Percentiles rank a stretch among this genome's conserved stretches.
phyloP scores from a whole-genome alignment of 2,329 filamentous ascomycete species.

The Cryphonectria radicalis region DNA sequence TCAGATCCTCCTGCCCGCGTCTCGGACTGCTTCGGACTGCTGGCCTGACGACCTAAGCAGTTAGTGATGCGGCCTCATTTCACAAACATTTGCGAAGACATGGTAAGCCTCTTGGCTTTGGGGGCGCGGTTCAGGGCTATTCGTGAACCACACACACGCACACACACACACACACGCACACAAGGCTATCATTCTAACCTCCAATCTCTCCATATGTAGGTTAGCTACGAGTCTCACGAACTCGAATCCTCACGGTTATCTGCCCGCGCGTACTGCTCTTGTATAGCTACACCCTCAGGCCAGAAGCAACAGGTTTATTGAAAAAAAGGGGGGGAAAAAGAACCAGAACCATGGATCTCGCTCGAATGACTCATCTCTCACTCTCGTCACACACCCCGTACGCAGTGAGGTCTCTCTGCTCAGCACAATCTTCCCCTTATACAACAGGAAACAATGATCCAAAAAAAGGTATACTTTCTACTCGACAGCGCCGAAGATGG shows the following conservation, averaged over 20 bases:
- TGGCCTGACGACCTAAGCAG: neutral
- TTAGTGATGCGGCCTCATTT: neutral
- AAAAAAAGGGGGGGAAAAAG: neutral
- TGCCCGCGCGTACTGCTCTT: neutral
- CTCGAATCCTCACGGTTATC: neutral
- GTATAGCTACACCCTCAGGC: neutral
- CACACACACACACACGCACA: neutral
- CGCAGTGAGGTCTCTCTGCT: neutral
- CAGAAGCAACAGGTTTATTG: neutral
- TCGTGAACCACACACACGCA: neutral
- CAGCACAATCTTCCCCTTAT: neutral
- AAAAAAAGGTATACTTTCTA: neutral
- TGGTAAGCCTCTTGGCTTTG: neutral
- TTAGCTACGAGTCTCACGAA: neutral
- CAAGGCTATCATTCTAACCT: neutral
- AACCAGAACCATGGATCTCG: slow-evolving; percentile 22
- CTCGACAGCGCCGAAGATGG: slow-evolving; percentile 48
- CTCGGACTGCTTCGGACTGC: neutral
- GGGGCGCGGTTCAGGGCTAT: neutral
- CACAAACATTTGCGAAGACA: neutral
- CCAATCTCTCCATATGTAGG: neutral
- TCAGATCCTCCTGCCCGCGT: neutral
- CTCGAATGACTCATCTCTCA: neutral
- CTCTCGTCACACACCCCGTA: neutral
- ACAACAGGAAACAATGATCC: neutral